These are phyloP conservation scores for Athelia psychrophila DNA, from an alignment of 1,284 basidiomycete species.

Conservation along the genomic window DNA sequence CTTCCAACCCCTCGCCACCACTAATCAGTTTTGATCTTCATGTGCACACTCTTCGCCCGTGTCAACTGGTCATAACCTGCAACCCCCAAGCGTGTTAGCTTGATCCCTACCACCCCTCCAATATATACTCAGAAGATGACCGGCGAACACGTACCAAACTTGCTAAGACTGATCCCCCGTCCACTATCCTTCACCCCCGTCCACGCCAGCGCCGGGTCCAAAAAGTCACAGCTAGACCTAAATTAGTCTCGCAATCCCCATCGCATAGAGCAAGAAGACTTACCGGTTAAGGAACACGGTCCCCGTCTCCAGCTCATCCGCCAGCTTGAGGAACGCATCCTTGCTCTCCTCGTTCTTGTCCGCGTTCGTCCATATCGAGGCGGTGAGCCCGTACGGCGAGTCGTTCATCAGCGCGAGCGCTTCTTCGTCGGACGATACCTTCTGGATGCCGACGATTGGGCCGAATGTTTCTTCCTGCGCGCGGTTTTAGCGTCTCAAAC, in stretches of 20 bases:
- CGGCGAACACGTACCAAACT: constrained; percentile 72
- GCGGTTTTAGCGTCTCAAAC: constrained; percentile 2
- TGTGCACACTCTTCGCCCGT: constrained; percentile 72
- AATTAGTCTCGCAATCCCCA: no score
- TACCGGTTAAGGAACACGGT: constrained; percentile 91
- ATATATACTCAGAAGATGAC: no score
- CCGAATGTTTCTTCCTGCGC: constrained; percentile 83
- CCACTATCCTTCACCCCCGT: constrained; percentile 93
- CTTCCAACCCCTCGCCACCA: background rate
- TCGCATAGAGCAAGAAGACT: constrained; percentile 7
- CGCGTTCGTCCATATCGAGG: constrained; percentile 89
- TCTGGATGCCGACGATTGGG: constrained; percentile 88
- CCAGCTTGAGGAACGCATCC: constrained; percentile 66
- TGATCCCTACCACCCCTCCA: background rate
- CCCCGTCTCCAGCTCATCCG: constrained; percentile 78
- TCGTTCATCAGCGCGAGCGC: constrained; percentile 93
- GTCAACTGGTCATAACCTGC: constrained; percentile 79
- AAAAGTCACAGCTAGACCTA: constrained; percentile 66
- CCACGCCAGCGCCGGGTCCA: constrained; percentile 93
- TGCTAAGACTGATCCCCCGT: constrained; percentile 84
- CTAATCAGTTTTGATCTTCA: constrained; percentile 58
- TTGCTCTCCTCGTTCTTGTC: constrained; percentile 56
- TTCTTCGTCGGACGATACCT: constrained; percentile 74
- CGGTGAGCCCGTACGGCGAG: constrained; percentile 92
- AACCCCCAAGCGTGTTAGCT: no score